Evolutionary conservation across 306 rosid genomes (phyloP).

Genomic region (Malus fusca): DNA sequence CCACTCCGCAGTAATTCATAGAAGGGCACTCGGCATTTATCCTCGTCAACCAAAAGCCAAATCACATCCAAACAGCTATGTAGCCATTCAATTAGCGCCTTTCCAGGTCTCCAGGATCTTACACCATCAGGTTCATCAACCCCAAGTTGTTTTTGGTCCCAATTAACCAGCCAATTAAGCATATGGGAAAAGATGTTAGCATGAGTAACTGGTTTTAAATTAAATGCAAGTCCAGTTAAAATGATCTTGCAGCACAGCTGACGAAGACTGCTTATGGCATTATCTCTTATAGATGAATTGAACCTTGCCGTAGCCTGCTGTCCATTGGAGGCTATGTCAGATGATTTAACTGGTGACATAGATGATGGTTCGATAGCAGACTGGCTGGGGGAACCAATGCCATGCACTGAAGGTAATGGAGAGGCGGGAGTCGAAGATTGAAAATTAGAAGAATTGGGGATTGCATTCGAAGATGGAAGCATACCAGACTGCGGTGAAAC

Average conservation of each 20-base stretch:
- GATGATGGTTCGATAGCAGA: conserved; percentile 57
- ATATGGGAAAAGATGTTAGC: conserved; percentile 75
- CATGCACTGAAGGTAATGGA: conserved; percentile 70
- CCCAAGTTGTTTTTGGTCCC: conserved; percentile 85
- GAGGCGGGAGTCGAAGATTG: conserved; percentile 91
- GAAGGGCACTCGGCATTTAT: conserved; percentile 88
- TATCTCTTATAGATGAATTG: conserved; percentile 52
- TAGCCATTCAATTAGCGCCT: conserved; percentile 81
- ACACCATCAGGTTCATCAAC: conserved; percentile 51
- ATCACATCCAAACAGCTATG: conserved; percentile 98
- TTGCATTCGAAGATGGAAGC: conserved; percentile 50
- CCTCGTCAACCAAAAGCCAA: conserved; percentile 94
- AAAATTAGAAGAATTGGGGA: conserved; percentile 55
- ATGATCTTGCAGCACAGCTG: conserved; percentile 95
- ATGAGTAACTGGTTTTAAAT: conserved; percentile 75
- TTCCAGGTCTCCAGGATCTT: conserved; percentile 76
- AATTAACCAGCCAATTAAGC: conserved; percentile 93
- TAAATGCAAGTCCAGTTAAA: conserved; percentile 69
- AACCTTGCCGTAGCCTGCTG: conserved; percentile 51
- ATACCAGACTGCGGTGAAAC: conserved; percentile 70
- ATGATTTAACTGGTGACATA: conserved; percentile 73
- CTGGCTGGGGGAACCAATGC: conserved; percentile 86
- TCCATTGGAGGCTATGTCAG: conserved; percentile 55
- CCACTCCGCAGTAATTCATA: conserved; percentile 88
- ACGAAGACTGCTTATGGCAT: conserved; percentile 86